Evolutionary conservation across 2,329 filamentous ascomycete genomes (phyloP).

Genomic region (Metarhizium rileyi): DNA sequence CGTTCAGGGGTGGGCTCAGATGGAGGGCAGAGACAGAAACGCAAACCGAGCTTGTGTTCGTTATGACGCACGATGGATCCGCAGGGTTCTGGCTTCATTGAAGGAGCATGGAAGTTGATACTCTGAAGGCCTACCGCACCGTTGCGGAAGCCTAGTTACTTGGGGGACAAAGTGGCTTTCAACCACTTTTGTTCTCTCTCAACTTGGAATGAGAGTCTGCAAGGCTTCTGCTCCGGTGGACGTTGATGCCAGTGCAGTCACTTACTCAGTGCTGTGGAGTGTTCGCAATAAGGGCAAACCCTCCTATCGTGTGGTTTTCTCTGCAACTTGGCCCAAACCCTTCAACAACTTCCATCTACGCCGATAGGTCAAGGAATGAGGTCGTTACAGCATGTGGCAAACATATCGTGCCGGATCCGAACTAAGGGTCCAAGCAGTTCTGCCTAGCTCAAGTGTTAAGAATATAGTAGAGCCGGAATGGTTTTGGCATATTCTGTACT

Average conservation of each 20-base stretch:
- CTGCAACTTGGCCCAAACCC: not conserved
- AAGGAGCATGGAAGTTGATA: not conserved
- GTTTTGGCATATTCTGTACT: not conserved
- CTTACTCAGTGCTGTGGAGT: not conserved
- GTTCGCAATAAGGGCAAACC: not conserved
- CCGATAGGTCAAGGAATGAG: not conserved
- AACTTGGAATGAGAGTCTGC: not conserved
- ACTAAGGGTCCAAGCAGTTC: not conserved
- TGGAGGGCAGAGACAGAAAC: slow-evolving; percentile 2
- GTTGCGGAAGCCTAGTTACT: not conserved
- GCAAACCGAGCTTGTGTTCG: not conserved
- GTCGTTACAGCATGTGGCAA: not conserved
- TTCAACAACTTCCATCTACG: not conserved
- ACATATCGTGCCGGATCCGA: not conserved
- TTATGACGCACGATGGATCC: slow-evolving; percentile 3
- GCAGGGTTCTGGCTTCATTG: not conserved
- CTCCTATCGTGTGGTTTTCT: not conserved
- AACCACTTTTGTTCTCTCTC: not conserved
- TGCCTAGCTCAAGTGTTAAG: not conserved
- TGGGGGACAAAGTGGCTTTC: not conserved
- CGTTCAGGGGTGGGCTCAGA: not conserved
- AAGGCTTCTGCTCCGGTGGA: not conserved
- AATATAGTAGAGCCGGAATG: not conserved
- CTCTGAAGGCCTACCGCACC: not conserved
- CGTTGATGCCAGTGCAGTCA: not conserved